Evolutionary conservation across 305 asterid species (phyloP), one percentile per base, ranked within the genome.

Genomic region (Rubia tinctorum): DNA sequence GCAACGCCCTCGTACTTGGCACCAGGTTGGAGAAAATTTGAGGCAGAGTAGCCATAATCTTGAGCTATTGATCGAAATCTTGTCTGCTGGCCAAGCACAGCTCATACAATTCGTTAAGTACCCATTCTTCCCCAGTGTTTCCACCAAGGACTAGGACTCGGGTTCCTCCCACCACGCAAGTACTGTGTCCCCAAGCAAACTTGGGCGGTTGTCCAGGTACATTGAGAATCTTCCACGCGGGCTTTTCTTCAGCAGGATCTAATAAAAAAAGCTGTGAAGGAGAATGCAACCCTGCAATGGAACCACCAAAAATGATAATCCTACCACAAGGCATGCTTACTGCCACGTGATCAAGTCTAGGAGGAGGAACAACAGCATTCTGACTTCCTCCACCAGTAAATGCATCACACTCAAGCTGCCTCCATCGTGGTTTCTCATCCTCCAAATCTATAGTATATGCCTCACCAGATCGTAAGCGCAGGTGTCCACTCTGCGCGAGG

Each of bases 161-260:
- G 17, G 98, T 93, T 34, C 98, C 97, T 42, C 96, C 97, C 18
- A 93, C 93, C 6, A 93, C 82, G 37, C 98, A 93, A 4, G 97
- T 91, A 76, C 98, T 88, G 70, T 91, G 98, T 7, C 98, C 98
- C 98, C 98, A 93, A 44, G 98, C 96, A 49, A 89, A 86, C 82
- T 91, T 91, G 2, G 98, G 98, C 1, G 98, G 92, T 75, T 91
- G 88, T 67, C 96, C 96, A 0, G 98, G 97, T 9, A 90, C 98
- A 39, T 83, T 84, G 30, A 93, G 80, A n/a, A 85, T 79, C 88
- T 96, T 86, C 98, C 98, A 93, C 8, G 92, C 70, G 0, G 96
- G 98, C 77, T 93, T 93, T 27, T 93, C 97, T 62, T 93, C 97
- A 0, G 89, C 73, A 40, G 97, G 98, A 76, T 91, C 98, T 83